Base-by-base conservation (phyloP, 2,329 filamentous ascomycete species). In the Calonectria henricotiae region DNA sequence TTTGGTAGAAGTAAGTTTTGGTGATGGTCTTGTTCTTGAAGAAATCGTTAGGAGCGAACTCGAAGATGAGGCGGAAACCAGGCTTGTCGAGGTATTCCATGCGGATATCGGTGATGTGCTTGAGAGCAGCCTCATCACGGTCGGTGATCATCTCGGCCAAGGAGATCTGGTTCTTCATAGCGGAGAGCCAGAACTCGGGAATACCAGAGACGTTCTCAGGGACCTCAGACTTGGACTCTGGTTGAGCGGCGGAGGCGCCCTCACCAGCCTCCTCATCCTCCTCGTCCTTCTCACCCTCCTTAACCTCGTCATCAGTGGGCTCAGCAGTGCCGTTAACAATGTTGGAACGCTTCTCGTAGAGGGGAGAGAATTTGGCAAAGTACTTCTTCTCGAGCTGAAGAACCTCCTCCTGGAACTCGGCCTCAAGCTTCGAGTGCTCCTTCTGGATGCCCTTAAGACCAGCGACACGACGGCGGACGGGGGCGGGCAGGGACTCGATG, bases 1-100 rank as follows among this genome's bases (percentile, higher is more conserved):
- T 97, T 86, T 98, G 96, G 87, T 99, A 99, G 88, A 91, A 98
- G 86, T 99, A 99, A 70, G 96, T 98, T 90, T 99, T 99, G 81
- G 94, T 95, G 83, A 99, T 91, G 77, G 90, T 94, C 89, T 97
- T 98, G 90, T 99, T 98, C 83, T 91, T 93, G 90, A 99, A 99
- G 86, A 92, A 98, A 74, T 97, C 94, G 85, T 99, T 99, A 80
- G 96, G 92, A 68, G 91, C 89, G 78, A 99, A 99, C 81, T 98
- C 95, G 82, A 99, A 99, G 84, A 99, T 98, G 69, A 99, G 90
- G 75, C 94, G 94, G 93, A 99, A 99, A 73, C 96, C 96, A 58
- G 96, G 96, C 82, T 96, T 95, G 85, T 99, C 96, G 76, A 98
- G 93, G 83, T 99, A 99, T 86, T 99, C 96, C 96, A 99, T 98